Percentiles rank a stretch among this genome's conserved stretches.
Evolutionary conservation across 106 monocot genomes (phyloP).

Genomic region (Vanilla planifolia): DNA sequence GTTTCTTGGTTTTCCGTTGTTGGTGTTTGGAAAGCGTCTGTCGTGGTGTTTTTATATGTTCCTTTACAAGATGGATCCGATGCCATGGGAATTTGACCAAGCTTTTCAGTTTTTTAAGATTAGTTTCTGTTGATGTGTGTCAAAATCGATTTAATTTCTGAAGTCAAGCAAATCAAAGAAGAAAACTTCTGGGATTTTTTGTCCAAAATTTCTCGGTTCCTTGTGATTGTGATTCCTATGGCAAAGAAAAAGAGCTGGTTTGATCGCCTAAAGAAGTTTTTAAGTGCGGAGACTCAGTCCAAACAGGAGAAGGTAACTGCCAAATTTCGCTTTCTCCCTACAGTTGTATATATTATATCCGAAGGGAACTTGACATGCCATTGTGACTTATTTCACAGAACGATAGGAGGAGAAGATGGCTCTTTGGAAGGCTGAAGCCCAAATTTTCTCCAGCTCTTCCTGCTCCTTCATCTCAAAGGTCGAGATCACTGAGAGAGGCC

Average conservation of each 20-base stretch:
- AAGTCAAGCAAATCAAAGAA: no score
- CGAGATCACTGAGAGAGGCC: slow-evolving; percentile 37
- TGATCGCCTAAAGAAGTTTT: slow-evolving; percentile 46
- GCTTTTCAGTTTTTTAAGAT: no score
- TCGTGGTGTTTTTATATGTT: background rate
- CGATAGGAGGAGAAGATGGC: slow-evolving; percentile 59
- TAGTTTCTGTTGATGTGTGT: no score
- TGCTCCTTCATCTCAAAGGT: slow-evolving; percentile 14
- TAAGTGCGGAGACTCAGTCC: slow-evolving; percentile 30
- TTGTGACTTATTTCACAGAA: slow-evolving; percentile 20
- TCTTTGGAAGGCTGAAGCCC: slow-evolving; percentile 43
- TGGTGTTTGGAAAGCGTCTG: no score
- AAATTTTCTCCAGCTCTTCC: slow-evolving; percentile 32
- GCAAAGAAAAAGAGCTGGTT: slow-evolving; percentile 58
- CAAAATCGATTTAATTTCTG: no score
- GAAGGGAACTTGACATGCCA: background rate
- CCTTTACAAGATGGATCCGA: no score
- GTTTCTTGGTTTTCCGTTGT: no score
- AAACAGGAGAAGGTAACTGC: slow-evolving; percentile 56
- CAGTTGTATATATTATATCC: no score
- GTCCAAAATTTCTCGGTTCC: slow-evolving; percentile 3
- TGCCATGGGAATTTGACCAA: no score
- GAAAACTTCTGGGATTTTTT: no score
- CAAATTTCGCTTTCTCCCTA: no score
- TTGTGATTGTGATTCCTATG: slow-evolving; percentile 31